Evolutionary conservation across 1,284 basidiomycete genomes (phyloP), one percentile per base, ranked within the genome.

Genomic region (Xerocomus alliaceus): DNA sequence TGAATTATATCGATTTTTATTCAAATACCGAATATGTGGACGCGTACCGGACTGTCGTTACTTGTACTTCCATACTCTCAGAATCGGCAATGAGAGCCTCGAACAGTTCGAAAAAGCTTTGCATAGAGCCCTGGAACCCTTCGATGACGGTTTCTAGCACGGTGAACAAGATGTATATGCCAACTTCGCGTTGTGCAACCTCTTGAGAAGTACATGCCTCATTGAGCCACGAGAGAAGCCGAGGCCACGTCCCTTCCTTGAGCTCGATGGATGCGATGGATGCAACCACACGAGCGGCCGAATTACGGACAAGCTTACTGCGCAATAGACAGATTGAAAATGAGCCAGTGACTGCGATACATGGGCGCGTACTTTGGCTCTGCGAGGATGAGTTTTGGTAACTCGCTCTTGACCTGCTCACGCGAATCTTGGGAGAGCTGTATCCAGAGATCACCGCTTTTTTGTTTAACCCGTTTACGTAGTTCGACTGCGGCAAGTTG

Each of bases 401-500:
- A 81, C 74, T 91, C 90, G 56, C 79, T 77, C 83, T 98, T 99
- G 81, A 99, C 94, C 73, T 93, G 84, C 66, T 88, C 83, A 55
- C 97, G 89, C 64, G 92, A 84, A 51, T 84, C 80, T 73, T 87
- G 85, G 46, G 88, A 79, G 58, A 95, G 85, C 69, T 87, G 83
- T 42, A 88, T 83, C 97, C 97, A 98, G 42, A 96, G 80, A 76
- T 88, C 89, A 57, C 92, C 92, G 68, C 90, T 91, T 71, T 90
- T 91, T 76, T 89, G 86, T 29, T 84, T 78, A 60, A 99, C 86
- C 64, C 97, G 91, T 84, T 99, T 99, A 68, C 97, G 86, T 73
- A 98, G 84, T 81, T 99, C 97, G 61, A 99, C 96, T n/a, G 96
- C 95, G 53, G 96, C 94, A 26, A 99, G 87, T 88, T 99, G 97